Conservation (phyloP, 2,329 filamentous ascomycete genomes). For the Thielaviopsis populi region DNA sequence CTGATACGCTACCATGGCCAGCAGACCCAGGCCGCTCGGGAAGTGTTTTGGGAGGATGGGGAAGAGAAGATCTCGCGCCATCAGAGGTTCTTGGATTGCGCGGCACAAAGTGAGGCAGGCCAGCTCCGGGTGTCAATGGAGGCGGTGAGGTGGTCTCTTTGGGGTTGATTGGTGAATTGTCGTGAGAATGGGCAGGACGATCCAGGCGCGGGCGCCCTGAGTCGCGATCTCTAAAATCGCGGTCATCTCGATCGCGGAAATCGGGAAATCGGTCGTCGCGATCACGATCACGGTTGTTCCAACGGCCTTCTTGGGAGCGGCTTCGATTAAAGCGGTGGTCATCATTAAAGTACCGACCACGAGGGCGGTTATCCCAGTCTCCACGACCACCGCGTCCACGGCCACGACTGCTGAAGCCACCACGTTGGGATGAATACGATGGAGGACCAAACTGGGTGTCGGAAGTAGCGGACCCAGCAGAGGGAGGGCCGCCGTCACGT, state of each 20-base stretch:
- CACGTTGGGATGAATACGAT: constrained; percentile 36
- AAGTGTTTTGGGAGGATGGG: constrained; percentile 21
- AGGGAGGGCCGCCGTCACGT: constrained; percentile 53
- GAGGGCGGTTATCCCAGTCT: constrained; percentile 33
- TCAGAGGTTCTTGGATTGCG: constrained; percentile 42
- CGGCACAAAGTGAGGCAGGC: constrained; percentile 30
- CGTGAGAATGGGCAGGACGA: constrained; percentile 33
- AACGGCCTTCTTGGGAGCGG: constrained; percentile 49
- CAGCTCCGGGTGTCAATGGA: constrained; percentile 35
- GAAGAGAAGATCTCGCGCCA: constrained; percentile 13
- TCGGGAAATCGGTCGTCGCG: constrained; percentile 33
- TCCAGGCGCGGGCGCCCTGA: constrained; percentile 37
- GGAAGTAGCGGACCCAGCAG: constrained; percentile 54
- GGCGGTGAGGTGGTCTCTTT: constrained; percentile 34
- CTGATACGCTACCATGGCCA: constrained; percentile 22
- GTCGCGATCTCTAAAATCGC: constrained; percentile 33
- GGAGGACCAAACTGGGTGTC: constrained; percentile 44
- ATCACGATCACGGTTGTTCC: constrained; percentile 40
- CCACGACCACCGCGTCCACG: constrained; percentile 34
- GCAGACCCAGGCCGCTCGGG: constrained; percentile 35
- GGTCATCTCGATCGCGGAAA: constrained; percentile 29
- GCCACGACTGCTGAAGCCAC: constrained; percentile 38
- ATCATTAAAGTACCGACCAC: constrained; percentile 43
- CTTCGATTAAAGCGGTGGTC: constrained; percentile 50
- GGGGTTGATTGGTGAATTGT: constrained; percentile 29